phyloP scores from a whole-genome alignment of 192 early-diverging fungal species.

The Gorgonomyces haynaldii region DNA sequence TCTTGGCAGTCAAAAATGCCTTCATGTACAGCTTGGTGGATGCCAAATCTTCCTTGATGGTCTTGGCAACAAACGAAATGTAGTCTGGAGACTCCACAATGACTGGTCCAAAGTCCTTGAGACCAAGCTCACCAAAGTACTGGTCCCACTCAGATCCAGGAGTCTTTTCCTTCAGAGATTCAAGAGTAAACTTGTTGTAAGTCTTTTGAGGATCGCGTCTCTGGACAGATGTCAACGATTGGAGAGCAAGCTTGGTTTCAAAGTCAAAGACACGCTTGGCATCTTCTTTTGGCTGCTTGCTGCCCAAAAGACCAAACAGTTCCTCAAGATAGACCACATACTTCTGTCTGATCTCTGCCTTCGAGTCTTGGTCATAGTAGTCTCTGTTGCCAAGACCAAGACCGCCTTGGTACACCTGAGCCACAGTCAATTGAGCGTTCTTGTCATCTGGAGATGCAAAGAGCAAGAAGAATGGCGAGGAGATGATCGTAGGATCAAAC shows the following conservation, averaged over 20 bases:
- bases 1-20: background rate
- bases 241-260: background rate
- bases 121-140: background rate
- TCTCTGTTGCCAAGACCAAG: constrained; percentile 4
- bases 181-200: constrained; percentile 5
- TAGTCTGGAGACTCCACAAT: constrained; percentile 1
- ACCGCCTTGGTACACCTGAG: background rate
- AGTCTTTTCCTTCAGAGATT: background rate
- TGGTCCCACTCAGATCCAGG: background rate
- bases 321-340: background rate
- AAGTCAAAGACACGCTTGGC: background rate
- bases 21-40: background rate
- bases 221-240: background rate
- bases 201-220: constrained; percentile 6
- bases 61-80: background rate
- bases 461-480: background rate
- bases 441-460: background rate
- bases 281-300: background rate
- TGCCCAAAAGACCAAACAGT: background rate
- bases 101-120: background rate
- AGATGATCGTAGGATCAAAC: no score
- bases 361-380: constrained; percentile 5
- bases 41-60: background rate
- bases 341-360: background rate
- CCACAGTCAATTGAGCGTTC: background rate